Evolutionary conservation across 352 stramenopile genomes (phyloP), one percentile per base, ranked within the genome.

Genomic region (Saprolegnia diclina): DNA sequence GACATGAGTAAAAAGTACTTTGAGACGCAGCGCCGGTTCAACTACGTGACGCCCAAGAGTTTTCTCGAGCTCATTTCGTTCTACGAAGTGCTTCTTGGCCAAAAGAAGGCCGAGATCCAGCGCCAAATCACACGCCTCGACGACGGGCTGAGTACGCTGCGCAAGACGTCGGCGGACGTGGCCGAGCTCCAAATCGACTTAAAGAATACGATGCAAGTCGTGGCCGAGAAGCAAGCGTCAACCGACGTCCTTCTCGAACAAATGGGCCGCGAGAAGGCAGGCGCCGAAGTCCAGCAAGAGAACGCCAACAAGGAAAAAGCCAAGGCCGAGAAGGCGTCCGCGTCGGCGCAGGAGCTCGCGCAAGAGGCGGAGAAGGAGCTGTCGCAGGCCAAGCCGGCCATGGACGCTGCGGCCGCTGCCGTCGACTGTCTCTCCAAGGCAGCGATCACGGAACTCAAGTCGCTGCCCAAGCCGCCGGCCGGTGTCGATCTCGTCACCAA

Each of bases 21-120:
- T 66, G 89, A 98, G 69, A 97, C 90, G 7, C 93, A 98, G 73
- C 81, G 94, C 0, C 85, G 97, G 9, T 98, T 98, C 89, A 99
- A 99, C 76, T 99, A 99, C 75, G 95, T 98, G 59, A 99, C 97
- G 46, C 96, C 97, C 7, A 99, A 99, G 81, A 98, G 89, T 72
- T 99, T 98, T 79, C 81, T 99, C 24, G 96, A 99, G 78, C 80
- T 99, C 14, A 99, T 99, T 54, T 90, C 81, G 38, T 98, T 99
- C 71, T 99, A 99, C 84, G 97, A 98, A 75, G 97, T 98, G 71
- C 71, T 99, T 45, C 83, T 99, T 24, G 90, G 88, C 64, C 88
- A 96, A 63, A 98, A 99, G 62, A 97, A 97, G 67, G 83, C 90
- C 52, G 88, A 98, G 50, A 95, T 98, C 71, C 92, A 98, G 67